Evolutionary conservation across 352 stramenopile species (phyloP).

Genomic region (Phytophthora chlamydospora): DNA sequence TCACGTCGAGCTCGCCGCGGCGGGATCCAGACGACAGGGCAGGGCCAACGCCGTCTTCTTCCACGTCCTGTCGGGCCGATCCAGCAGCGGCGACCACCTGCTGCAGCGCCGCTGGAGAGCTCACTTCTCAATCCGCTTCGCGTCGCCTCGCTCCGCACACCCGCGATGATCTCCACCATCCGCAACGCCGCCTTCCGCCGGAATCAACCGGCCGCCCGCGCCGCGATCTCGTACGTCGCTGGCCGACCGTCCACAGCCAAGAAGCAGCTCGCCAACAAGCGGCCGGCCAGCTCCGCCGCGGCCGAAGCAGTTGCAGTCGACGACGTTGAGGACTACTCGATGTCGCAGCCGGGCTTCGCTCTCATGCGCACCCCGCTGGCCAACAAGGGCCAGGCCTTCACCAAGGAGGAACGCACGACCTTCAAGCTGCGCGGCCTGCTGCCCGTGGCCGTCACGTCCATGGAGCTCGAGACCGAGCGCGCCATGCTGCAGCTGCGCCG

Average conservation of each 20-base stretch:
- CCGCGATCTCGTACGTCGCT: slow-evolving; percentile 26
- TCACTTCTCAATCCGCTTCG: slow-evolving; percentile 26
- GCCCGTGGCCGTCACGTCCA: slow-evolving; percentile 81
- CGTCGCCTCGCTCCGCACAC: background rate
- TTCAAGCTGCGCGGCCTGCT: slow-evolving; percentile 92
- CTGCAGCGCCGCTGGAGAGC: slow-evolving; percentile 1
- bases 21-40: slow-evolving; percentile 1
- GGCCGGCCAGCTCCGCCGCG: slow-evolving; percentile 20
- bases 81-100: no score
- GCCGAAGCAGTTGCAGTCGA: slow-evolving; percentile 9
- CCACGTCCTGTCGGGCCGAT: background rate
- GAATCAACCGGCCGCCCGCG: slow-evolving; percentile 12
- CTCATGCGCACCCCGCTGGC: slow-evolving; percentile 84
- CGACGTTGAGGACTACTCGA: slow-evolving; percentile 9
- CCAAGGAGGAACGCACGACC: slow-evolving; percentile 84
- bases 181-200: slow-evolving; percentile 12
- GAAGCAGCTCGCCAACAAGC: slow-evolving; percentile 20
- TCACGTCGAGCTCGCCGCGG: slow-evolving; percentile 23
- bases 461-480: slow-evolving; percentile 89
- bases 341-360: slow-evolving; percentile 17
- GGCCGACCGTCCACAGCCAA: slow-evolving; percentile 1
- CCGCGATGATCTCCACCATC: slow-evolving; percentile 28
- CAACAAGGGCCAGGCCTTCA: slow-evolving; percentile 96
- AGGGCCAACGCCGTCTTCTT: background rate
- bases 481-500: slow-evolving; percentile 87